Conservation (phyloP, 2,329 filamentous ascomycete species). For the Aspergillus glaucus region DNA sequence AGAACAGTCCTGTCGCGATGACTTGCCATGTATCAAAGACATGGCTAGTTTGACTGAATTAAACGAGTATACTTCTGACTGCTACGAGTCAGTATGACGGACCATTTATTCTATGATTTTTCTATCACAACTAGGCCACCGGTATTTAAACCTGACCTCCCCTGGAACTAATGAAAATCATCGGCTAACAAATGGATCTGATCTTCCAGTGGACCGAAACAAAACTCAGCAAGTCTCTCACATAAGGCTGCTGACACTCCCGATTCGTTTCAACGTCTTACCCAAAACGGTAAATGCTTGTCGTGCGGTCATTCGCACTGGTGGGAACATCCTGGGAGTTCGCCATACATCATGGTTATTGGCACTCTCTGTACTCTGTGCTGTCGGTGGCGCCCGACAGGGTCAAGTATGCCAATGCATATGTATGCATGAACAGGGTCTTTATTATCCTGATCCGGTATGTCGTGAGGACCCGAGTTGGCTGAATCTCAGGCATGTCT, state of each 20-base stretch:
- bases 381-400: too few species aligned
- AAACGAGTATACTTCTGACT: not conserved
- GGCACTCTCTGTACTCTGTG: not conserved
- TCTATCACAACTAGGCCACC: not conserved
- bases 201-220: conserved; percentile 4
- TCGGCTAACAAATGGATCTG: not conserved
- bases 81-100: not conserved
- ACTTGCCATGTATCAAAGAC: not conserved
- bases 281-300: conserved; percentile 17
- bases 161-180: not conserved
- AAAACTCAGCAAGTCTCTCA: not conserved
- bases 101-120: too few species aligned
- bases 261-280: conserved; percentile 6
- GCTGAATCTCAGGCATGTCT: too few species aligned
- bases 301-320: not conserved
- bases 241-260: not conserved
- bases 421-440: too few species aligned
- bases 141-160: not conserved
- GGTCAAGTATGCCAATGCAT: too few species aligned
- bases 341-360: conserved; percentile 5
- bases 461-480: too few species aligned
- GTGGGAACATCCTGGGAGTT: not conserved
- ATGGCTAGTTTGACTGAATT: conserved; percentile 5
- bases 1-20: not conserved
- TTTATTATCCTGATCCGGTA: too few species aligned